phyloP scores from a whole-genome alignment of 192 early-diverging fungal genomes.

The Coemansia sp. region DNA sequence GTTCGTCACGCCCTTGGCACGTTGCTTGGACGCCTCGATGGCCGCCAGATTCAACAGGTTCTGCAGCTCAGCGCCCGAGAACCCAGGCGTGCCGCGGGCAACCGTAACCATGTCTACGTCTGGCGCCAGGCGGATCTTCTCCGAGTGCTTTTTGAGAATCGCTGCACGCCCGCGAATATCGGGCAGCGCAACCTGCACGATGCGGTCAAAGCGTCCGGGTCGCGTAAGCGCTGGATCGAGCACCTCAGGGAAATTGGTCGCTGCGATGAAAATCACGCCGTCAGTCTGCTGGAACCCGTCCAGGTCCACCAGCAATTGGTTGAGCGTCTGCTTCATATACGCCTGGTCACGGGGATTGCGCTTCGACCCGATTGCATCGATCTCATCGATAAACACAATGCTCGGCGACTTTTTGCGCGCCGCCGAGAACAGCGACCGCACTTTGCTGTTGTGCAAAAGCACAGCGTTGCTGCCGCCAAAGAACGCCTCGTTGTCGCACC shows the following conservation, averaged over 20 bases:
- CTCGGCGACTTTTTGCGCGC: constrained; percentile 76
- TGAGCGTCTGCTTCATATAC: constrained; percentile 97
- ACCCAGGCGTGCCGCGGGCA: constrained; percentile 96
- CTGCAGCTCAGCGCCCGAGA: constrained; percentile 98
- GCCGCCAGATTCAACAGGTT: constrained; percentile 98
- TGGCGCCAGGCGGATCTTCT: constrained; percentile 68
- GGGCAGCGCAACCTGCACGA: constrained; percentile 90
- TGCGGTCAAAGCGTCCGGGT: constrained; percentile 96
- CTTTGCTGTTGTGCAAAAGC: constrained; percentile 56
- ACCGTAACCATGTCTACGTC: constrained; percentile 81
- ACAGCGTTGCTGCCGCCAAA: constrained; percentile 55
- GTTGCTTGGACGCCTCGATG: constrained; percentile 86
- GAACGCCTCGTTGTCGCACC: constrained; percentile 55
- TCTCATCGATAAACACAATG: constrained; percentile 98
- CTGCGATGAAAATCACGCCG: constrained; percentile 98
- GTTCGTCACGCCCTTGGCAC: constrained; percentile 69
- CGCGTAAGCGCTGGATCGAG: constrained; percentile 96
- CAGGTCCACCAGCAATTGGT: constrained; percentile 97
- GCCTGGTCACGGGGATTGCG: constrained; percentile 91
- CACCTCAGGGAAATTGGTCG: constrained; percentile 96
- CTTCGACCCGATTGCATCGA: constrained; percentile 96
- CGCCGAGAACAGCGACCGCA: constrained; percentile 62
- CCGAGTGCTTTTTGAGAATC: constrained; percentile 90
- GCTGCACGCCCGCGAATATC: constrained; percentile 94
- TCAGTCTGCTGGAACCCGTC: constrained; percentile 97